Evolutionary conservation across 202 grass and related monocot species (phyloP).

Genomic region (Saccharum hybrid): DNA sequence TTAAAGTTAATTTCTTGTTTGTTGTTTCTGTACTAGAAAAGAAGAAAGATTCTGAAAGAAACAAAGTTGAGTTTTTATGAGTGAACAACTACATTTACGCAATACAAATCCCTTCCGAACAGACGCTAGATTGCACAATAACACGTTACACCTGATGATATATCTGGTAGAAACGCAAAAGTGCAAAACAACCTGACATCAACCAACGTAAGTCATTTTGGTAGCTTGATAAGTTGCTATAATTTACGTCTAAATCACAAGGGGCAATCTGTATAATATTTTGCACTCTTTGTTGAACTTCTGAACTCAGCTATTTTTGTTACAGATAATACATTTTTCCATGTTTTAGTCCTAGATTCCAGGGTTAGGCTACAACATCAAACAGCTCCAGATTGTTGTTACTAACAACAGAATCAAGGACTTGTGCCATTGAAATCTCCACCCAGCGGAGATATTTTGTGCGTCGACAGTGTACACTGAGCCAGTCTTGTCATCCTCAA

Average conservation of each 20-base stretch:
- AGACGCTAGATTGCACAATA: neutral
- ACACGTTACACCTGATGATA: neutral
- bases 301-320: neutral
- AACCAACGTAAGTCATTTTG: neutral
- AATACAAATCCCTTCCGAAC: no score
- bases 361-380: slow-evolving; percentile 44
- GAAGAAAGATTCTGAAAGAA: neutral
- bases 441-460: slow-evolving; percentile 62
- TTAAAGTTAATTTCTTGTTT: neutral
- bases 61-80: neutral
- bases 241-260: neutral
- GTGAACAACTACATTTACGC: neutral
- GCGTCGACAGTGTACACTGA: slow-evolving; percentile 56
- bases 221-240: neutral
- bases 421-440: slow-evolving; percentile 58
- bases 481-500: slow-evolving; percentile 72
- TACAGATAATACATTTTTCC: slow-evolving; percentile 2
- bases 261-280: neutral
- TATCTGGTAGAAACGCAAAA: neutral
- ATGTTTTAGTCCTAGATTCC: neutral
- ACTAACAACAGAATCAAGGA: slow-evolving; percentile 52
- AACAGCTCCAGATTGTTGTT: slow-evolving; percentile 39
- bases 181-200: neutral
- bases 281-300: neutral
- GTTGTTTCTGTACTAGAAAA: neutral